A percentile compares a stretch with the other conserved stretches of the same genome.
phyloP scores from a whole-genome alignment of 768 basidiomycete species.

The Amanita pallidorosea region DNA sequence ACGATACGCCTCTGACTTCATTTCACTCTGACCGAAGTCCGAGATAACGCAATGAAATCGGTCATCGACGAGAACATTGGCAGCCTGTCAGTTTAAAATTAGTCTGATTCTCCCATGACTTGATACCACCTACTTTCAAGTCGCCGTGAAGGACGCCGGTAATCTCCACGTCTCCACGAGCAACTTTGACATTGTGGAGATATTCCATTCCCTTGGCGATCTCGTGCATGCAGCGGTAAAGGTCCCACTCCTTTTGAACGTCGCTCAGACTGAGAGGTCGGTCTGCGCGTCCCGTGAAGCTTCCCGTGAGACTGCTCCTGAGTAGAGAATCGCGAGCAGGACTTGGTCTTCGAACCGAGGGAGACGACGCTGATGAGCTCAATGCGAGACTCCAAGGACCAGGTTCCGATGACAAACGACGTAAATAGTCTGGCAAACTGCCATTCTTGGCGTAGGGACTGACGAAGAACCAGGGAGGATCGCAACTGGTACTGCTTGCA shows the following conservation, averaged over 20 bases:
- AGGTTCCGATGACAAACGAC: constrained; percentile 18
- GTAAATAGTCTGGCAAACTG: constrained; percentile 50
- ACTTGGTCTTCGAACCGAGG: background rate
- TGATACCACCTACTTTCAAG: constrained; percentile 1
- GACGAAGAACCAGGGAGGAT: constrained; percentile 73
- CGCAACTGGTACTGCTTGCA: constrained; percentile 60
- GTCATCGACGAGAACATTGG: constrained; percentile 72
- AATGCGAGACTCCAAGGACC: background rate
- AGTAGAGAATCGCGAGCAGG: constrained; percentile 5
- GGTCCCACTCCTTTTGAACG: constrained; percentile 27
- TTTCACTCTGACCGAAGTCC: constrained; percentile 78
- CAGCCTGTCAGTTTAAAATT: constrained; percentile 26
- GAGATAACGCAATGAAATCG: constrained; percentile 59
- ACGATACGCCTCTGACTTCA: constrained; percentile 62
- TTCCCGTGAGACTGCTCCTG: background rate
- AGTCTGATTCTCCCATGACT: background rate
- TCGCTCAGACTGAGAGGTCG: constrained; percentile 1
- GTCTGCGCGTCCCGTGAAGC: constrained; percentile 3
- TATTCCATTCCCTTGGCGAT: constrained; percentile 83
- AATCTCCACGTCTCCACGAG: constrained; percentile 79
- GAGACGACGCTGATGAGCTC: background rate
- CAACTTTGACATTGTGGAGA: constrained; percentile 53
- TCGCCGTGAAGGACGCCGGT: constrained; percentile 7
- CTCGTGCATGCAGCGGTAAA: constrained; percentile 58
- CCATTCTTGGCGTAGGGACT: constrained; percentile 63